Conservation (phyloP, 495 filamentous ascomycete genomes). For the Chaetomium fimeti region DNA sequence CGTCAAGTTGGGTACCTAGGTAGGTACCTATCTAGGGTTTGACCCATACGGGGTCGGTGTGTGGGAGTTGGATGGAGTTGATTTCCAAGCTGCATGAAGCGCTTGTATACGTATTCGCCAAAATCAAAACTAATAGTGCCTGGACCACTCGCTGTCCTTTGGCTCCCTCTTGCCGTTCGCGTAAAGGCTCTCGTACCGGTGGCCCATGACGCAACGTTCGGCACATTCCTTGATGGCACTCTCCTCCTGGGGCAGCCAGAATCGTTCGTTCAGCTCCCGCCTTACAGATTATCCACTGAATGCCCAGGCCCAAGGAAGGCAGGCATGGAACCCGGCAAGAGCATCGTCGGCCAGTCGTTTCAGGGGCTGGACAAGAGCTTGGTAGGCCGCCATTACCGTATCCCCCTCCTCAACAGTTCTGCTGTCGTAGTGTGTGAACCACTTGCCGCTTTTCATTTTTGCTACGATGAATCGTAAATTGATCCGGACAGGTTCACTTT, state of each 20-base stretch:
- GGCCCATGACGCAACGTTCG: not conserved
- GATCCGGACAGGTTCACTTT: not conserved
- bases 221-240: not conserved
- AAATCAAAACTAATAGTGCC: too few species aligned
- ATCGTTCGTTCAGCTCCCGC: not conserved
- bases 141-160: too few species aligned
- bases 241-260: not conserved
- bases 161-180: too few species aligned
- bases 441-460: too few species aligned
- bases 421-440: too few species aligned
- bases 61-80: too few species aligned
- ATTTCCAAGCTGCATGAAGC: too few species aligned
- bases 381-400: not conserved
- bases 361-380: not conserved
- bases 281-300: not conserved
- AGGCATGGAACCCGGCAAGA: not conserved
- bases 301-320: not conserved
- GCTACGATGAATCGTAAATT: not conserved
- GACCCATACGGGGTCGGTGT: too few species aligned
- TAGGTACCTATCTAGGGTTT: too few species aligned
- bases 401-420: not conserved
- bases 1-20: too few species aligned
- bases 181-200: too few species aligned
- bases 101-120: too few species aligned
- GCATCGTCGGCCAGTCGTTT: not conserved